These are phyloP conservation scores for Aspergillus baeticus DNA, from an alignment of 495 filamentous ascomycete genomes.

Conservation along the genomic window DNA sequence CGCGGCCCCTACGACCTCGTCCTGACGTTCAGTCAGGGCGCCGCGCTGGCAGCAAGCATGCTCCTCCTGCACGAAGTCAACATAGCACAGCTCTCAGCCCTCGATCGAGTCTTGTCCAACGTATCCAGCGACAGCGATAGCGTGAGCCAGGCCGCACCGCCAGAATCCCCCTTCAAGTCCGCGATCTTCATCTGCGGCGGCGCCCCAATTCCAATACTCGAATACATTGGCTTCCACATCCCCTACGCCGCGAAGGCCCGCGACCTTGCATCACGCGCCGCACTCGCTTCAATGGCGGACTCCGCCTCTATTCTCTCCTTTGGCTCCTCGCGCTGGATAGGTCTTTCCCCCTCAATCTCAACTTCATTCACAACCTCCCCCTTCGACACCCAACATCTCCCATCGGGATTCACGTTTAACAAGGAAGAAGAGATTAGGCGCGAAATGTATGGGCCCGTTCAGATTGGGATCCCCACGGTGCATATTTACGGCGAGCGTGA, in stretches of 20 bases:
- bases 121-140: constrained; percentile 20
- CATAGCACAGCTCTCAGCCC: background rate
- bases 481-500: constrained; percentile 61
- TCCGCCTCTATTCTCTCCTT: constrained; percentile 27
- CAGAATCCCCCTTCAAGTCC: constrained; percentile 57
- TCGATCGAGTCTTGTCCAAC: too few relatives aligned
- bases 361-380: background rate
- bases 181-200: constrained; percentile 62
- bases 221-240: constrained; percentile 50
- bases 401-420: constrained; percentile 33
- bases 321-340: constrained; percentile 30
- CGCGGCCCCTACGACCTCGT: constrained; percentile 62
- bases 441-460: constrained; percentile 36
- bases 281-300: constrained; percentile 26
- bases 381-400: constrained; percentile 1
- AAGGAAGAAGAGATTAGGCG: constrained; percentile 53
- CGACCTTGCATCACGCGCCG: constrained; percentile 29
- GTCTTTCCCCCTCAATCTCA: constrained; percentile 14
- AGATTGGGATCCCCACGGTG: constrained; percentile 58
- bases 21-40: constrained; percentile 61
- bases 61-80: constrained; percentile 32
- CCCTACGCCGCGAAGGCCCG: constrained; percentile 39
- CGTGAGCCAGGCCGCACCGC: constrained; percentile 24
- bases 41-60: constrained; percentile 46
- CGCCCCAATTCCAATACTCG: constrained; percentile 46